Conservation (phyloP, 192 early-diverging fungal species). For the Coemansia reversa region DNA sequence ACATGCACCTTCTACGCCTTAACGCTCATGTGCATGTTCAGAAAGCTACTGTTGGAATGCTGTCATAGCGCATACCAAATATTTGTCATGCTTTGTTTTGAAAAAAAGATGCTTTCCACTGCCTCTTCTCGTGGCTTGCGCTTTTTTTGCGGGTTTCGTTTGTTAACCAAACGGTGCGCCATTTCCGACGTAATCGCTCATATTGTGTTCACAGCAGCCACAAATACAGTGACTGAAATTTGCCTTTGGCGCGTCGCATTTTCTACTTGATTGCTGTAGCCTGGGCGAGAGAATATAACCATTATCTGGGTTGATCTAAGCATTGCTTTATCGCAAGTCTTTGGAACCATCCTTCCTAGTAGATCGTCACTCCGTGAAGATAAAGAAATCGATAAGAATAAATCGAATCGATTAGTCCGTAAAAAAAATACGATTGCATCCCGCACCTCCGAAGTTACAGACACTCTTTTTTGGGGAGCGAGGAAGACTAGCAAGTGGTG, state of each 20-base stretch:
- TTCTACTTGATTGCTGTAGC: neutral
- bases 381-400: neutral
- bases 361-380: neutral
- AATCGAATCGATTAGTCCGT: neutral
- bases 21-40: neutral
- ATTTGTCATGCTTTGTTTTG: neutral
- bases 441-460: neutral
- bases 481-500: neutral
- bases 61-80: neutral
- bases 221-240: neutral
- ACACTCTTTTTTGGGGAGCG: neutral
- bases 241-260: neutral
- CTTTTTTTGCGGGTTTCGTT: neutral
- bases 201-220: neutral
- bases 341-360: neutral
- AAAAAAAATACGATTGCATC: neutral
- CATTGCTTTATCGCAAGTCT: neutral
- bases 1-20: neutral
- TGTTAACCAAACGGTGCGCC: neutral
- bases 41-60: neutral
- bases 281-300: neutral
- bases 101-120: neutral
- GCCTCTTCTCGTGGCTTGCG: neutral
- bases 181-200: neutral
- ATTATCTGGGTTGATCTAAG: neutral